phyloP scores from a whole-genome alignment of 805 yeast species.

The Hanseniaspora meyeri region DNA sequence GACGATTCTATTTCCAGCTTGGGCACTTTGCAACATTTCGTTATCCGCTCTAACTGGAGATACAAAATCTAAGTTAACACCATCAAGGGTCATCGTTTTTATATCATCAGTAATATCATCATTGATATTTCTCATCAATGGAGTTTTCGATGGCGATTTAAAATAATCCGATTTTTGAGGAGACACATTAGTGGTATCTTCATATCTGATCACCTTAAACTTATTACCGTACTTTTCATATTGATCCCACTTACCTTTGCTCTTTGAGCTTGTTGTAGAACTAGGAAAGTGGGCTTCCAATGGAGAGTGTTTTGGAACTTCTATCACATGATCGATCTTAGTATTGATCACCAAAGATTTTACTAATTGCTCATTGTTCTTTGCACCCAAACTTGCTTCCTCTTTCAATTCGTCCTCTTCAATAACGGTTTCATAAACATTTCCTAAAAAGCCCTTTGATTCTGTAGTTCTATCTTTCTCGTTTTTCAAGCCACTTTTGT shows the following conservation, averaged over 20 bases:
- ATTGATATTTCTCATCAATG: background rate
- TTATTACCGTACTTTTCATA: constrained; percentile 5
- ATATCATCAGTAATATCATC: constrained; percentile 8
- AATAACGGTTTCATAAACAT: background rate
- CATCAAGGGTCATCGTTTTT: constrained; percentile 12
- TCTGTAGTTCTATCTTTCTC: background rate
- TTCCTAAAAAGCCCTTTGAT: background rate
- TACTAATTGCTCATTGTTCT: background rate
- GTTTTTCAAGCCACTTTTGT: background rate
- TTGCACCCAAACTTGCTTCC: background rate
- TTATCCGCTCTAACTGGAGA: background rate
- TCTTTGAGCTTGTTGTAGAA: background rate
- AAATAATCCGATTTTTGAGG: constrained; percentile 4
- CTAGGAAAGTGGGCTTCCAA: constrained; percentile 8
- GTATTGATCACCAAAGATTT: background rate
- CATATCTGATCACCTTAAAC: constrained; percentile 9
- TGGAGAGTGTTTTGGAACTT: constrained; percentile 11
- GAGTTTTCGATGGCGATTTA: constrained; percentile 5
- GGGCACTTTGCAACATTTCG: too few species aligned
- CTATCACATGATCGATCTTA: background rate
- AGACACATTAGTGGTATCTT: background rate
- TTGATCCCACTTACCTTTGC: background rate
- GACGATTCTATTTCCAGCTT: background rate
- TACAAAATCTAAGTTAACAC: constrained; percentile 5
- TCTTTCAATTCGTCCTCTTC: constrained; percentile 1